phyloP scores from a whole-genome alignment of 805 yeast species.

The Tetrapisispora phaffii region DNA sequence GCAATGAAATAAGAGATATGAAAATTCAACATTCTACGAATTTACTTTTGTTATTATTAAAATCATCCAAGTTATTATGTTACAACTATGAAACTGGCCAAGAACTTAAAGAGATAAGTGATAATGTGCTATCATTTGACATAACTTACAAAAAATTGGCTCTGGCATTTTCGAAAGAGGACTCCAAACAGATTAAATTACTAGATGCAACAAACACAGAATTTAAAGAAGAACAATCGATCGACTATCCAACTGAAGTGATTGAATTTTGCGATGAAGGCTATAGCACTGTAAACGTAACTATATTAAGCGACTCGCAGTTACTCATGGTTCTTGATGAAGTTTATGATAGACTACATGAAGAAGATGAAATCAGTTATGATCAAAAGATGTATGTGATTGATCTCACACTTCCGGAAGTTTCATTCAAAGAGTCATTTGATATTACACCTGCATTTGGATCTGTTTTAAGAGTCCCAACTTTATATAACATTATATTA shows the following conservation, averaged over 20 bases:
- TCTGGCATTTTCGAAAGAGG: background rate
- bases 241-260: slow-evolving; percentile 24
- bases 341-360: slow-evolving; percentile 10
- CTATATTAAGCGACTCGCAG: slow-evolving; percentile 11
- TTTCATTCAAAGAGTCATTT: slow-evolving; percentile 26
- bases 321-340: slow-evolving; percentile 26
- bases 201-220: background rate
- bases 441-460: slow-evolving; percentile 49
- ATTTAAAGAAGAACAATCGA: background rate
- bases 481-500: slow-evolving; percentile 36
- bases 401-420: background rate
- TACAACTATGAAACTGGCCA: slow-evolving; percentile 1
- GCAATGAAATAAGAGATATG: background rate
- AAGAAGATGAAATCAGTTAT: slow-evolving; percentile 18
- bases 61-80: slow-evolving; percentile 2
- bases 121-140: slow-evolving; percentile 13
- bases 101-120: background rate
- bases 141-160: slow-evolving; percentile 4
- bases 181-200: background rate
- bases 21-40: slow-evolving; percentile 3
- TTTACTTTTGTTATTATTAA: slow-evolving; percentile 4
- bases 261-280: slow-evolving; percentile 25
- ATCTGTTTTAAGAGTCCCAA: slow-evolving; percentile 36
- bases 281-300: slow-evolving; percentile 20
- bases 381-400: slow-evolving; percentile 24